Conservation (phyloP, 2,329 filamentous ascomycete species). For the Penicillium sp. region DNA sequence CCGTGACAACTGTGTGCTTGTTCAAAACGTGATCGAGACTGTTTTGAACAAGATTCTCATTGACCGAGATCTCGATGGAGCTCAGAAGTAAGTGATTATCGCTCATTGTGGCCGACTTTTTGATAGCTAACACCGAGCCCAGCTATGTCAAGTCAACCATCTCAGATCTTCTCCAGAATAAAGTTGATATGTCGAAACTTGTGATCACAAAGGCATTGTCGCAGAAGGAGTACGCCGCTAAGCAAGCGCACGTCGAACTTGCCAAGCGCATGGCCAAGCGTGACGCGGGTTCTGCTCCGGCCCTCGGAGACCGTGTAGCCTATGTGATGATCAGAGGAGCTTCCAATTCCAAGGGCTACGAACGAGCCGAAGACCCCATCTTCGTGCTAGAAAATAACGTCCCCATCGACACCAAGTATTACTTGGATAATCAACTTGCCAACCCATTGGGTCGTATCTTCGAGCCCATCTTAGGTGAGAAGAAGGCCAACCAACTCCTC, state of each 20-base stretch:
- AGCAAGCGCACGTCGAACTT: conserved; percentile 93
- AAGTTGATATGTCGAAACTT: conserved; percentile 96
- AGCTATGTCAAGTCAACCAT: conserved; percentile 97
- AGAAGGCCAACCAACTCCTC: conserved; percentile 77
- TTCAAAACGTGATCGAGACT: conserved; percentile 96
- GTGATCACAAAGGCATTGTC: conserved; percentile 97
- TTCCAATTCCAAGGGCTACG: conserved; percentile 86
- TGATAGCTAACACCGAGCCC: conserved; percentile 33
- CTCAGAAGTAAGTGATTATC: conserved; percentile 69
- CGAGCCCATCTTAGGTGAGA: conserved; percentile 93
- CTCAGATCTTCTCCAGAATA: conserved; percentile 91
- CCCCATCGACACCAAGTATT: conserved; percentile 96
- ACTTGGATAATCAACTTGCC: conserved; percentile 94
- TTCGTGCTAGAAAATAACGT: conserved; percentile 97
- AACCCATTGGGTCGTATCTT: conserved; percentile 94
- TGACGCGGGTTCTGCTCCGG: conserved; percentile 87
- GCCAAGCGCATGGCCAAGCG: conserved; percentile 96
- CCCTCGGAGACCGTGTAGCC: conserved; percentile 88
- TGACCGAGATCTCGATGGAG: conserved; percentile 80
- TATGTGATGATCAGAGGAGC: conserved; percentile 97
- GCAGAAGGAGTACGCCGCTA: conserved; percentile 81
- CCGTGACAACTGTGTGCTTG: conserved; percentile 89
- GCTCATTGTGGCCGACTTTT: too few species aligned
- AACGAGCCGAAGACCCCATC: conserved; percentile 94
- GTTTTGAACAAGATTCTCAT: conserved; percentile 93